Percentiles rank a stretch among this genome's conserved stretches.
Conservation (phyloP, 2,329 filamentous ascomycete species). For the Stagonosporopsis vannaccii region DNA sequence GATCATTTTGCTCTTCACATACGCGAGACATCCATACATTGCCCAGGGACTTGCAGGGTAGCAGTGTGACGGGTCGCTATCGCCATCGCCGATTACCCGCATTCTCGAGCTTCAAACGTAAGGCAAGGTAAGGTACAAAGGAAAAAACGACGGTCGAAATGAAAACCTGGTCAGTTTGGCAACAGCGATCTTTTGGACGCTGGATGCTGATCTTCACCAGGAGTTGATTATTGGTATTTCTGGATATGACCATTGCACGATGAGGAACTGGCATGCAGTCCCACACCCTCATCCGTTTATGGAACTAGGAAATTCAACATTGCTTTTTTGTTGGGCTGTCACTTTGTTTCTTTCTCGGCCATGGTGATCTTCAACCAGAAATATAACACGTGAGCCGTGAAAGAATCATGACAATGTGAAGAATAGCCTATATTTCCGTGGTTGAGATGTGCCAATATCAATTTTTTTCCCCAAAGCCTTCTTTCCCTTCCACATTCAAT, state of each 20-base stretch:
- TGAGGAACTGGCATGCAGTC: slow-evolving; percentile 1
- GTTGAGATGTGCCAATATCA: no score
- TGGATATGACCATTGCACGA: slow-evolving; percentile 1
- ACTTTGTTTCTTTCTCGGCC: neutral
- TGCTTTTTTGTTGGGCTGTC: slow-evolving; percentile 1
- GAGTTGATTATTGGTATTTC: slow-evolving; percentile 2
- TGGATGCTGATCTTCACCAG: neutral
- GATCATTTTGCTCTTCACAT: slow-evolving; percentile 1
- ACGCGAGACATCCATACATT: neutral
- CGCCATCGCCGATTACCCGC: slow-evolving; percentile 7
- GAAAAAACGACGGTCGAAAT: neutral
- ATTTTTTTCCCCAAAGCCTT: no score
- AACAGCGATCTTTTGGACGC: neutral
- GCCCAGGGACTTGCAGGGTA: neutral
- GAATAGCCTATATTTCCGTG: neutral
- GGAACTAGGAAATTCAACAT: neutral
- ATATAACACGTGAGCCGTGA: no score
- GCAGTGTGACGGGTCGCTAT: slow-evolving; percentile 1
- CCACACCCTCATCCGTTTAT: neutral
- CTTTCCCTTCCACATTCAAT: neutral
- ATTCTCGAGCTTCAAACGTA: neutral
- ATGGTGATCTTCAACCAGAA: neutral
- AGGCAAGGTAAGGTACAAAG: neutral
- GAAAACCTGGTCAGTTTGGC: neutral
- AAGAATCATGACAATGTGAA: no score